Evolutionary conservation across 768 basidiomycete species (phyloP), one percentile per base, ranked within the genome.

Genomic region (Lenzites betulinus): DNA sequence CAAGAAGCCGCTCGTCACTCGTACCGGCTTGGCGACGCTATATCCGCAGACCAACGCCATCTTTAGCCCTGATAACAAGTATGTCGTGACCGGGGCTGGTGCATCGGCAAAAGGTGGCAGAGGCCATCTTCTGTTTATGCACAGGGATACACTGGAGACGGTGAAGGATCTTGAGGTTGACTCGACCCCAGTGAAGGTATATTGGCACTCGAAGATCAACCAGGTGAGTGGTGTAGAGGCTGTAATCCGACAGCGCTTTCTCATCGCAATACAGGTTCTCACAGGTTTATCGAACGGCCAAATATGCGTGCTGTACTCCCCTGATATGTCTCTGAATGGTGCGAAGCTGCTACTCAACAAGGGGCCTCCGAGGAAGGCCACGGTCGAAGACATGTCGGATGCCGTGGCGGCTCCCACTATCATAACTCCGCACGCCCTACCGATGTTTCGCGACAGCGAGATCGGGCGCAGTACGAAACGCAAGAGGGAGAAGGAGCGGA

Each of bases 201-300:
- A 83, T 26, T 99, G 97, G 97, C 97, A 98, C 77, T 85, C 92
- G 7, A 93, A 92, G 75, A 98, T 99, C 80, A 99, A 99, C 78
- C 93, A 97, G 83, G 93, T 91, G 63, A 66, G 87, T 71, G 49
- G 26, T 42, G 55, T 51, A 26, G 48, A 44, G 33, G 42, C 44
- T 11, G 18, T 49, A 23, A 22, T 7, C 12, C 8, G 6, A 50
- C 12, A 42, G 50, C 61, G 51, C 11, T 26, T 42, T 35, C 41
- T 57, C 22, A 58, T 23, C 7, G 42, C 64, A 49, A 23, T 56
- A 25, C 73, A 98, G 90, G 92, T 99, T 69, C 79, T 98, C 59
- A 82, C 91, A 39, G 92, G 94, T 3, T 81, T 95, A 47, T 90
- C 97, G 16, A 92, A 87, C 62, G 97, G 97, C 22, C 82, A 89